A percentile compares a stretch with the other conserved stretches of the same genome.
These are phyloP conservation scores for Kwoniella shandongensis DNA, from an alignment of 768 basidiomycete genomes.

Conservation along the genomic window DNA sequence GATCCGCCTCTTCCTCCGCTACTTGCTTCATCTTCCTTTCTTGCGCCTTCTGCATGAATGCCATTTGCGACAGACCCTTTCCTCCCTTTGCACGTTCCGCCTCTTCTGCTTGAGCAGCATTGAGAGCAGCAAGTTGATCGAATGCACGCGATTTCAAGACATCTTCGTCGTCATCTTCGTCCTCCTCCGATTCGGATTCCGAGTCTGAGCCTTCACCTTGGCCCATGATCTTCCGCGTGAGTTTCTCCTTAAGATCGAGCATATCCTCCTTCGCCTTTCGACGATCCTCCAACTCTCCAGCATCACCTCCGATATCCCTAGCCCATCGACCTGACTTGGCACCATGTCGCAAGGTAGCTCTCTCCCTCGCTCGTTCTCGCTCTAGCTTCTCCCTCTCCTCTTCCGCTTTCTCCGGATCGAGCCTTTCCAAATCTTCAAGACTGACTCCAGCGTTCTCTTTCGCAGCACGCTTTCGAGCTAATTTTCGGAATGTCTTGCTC, in stretches of 20 bases:
- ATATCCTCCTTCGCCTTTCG: constrained; percentile 76
- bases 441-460: constrained; percentile 56
- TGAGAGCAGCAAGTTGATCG: constrained; percentile 67
- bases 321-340: constrained; percentile 66
- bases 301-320: constrained; percentile 43
- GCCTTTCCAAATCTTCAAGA: constrained; percentile 57
- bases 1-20: constrained; percentile 68
- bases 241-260: constrained; percentile 75
- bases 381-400: constrained; percentile 67
- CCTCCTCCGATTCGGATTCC: constrained; percentile 59
- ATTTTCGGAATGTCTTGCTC: constrained; percentile 83
- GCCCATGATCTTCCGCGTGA: constrained; percentile 70
- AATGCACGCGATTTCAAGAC: constrained; percentile 69
- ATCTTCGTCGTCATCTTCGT: constrained; percentile 57
- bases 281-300: constrained; percentile 64
- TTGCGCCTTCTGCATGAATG: constrained; percentile 95
- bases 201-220: constrained; percentile 32
- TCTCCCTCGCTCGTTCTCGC: constrained; percentile 75
- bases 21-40: constrained; percentile 64
- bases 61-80: constrained; percentile 87
- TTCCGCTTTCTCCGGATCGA: constrained; percentile 61
- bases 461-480: constrained; percentile 75
- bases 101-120: constrained; percentile 45
- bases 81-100: constrained; percentile 46
- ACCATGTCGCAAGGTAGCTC: constrained; percentile 85